These are phyloP conservation scores for Cytospora mali DNA, from an alignment of 2,329 filamentous ascomycete species.

Conservation along the genomic window DNA sequence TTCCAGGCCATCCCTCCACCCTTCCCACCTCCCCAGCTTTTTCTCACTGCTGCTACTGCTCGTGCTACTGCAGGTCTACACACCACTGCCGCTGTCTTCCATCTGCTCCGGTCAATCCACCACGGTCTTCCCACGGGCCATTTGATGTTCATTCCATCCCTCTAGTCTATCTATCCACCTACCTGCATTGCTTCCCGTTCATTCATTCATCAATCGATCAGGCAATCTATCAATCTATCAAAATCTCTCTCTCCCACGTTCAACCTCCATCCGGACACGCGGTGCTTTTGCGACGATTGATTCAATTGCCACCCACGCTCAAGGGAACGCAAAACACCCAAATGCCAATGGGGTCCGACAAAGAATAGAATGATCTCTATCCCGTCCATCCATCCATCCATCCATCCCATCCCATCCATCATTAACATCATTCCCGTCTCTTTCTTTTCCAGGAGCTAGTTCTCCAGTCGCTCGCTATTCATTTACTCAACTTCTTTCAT, in stretches of 20 bases:
- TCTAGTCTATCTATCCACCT: not conserved
- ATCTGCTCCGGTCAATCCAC: not conserved
- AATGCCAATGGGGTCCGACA: conserved; percentile 12
- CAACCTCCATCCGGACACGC: not conserved
- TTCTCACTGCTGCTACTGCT: no score
- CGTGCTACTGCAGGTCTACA: no score
- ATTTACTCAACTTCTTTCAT: conserved; percentile 3
- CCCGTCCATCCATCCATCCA: not conserved
- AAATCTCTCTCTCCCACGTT: not conserved
- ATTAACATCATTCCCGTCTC: not conserved
- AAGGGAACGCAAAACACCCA: conserved; percentile 4
- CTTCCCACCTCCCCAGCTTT: no score
- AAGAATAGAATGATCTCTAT: conserved; percentile 10
- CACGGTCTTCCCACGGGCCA: conserved; percentile 3
- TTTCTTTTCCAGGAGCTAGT: conserved; percentile 17
- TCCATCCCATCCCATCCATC: not conserved
- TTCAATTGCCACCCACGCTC: not conserved
- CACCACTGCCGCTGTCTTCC: not conserved
- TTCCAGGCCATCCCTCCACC: no score
- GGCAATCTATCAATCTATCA: conserved; percentile 6
- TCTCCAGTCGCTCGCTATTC: conserved; percentile 25
- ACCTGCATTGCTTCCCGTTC: conserved; percentile 6
- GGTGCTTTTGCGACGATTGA: conserved; percentile 10
- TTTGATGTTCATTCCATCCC: not conserved
- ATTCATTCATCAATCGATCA: conserved; percentile 12